A percentile compares a stretch with the other conserved stretches of the same genome.
phyloP scores from a whole-genome alignment of 305 asterid genomes.

The Andrographis paniculata region DNA sequence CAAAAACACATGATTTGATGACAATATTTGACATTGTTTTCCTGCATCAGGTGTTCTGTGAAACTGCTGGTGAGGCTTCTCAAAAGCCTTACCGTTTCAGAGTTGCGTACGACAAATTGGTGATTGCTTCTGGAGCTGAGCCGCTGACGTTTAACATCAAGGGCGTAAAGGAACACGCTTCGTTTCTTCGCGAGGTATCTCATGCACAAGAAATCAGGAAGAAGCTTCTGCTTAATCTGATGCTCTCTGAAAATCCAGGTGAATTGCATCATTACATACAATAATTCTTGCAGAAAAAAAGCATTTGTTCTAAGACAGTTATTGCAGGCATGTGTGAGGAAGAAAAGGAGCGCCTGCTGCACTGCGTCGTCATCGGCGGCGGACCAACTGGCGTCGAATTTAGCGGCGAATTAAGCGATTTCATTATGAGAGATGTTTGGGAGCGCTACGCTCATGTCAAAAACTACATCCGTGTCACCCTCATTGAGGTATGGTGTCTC shows the following conservation, averaged over 20 bases:
- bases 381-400: conserved; percentile 98
- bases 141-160: conserved; percentile 82
- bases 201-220: conserved; percentile 93
- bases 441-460: conserved; percentile 71
- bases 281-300: background rate
- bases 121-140: conserved; percentile 83
- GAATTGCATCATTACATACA: background rate
- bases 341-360: conserved; percentile 74
- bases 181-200: conserved; percentile 77
- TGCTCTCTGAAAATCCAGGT: conserved; percentile 94
- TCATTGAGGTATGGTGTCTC: conserved; percentile 50
- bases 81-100: conserved; percentile 49
- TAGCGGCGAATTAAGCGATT: conserved; percentile 87
- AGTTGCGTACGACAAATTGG: conserved; percentile 89
- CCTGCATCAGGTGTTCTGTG: conserved; percentile 53
- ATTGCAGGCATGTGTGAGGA: conserved; percentile 69
- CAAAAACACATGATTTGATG: no score
- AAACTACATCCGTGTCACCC: conserved; percentile 75
- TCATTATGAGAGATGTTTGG: conserved; percentile 71
- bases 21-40: background rate
- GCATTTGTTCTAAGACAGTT: no score
- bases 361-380: conserved; percentile 86
- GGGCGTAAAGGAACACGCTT: conserved; percentile 76
- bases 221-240: conserved; percentile 78
- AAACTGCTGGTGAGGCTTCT: conserved; percentile 36